A percentile compares a stretch with the other conserved stretches of the same genome.
Conservation (phyloP, 2,329 filamentous ascomycete species). For the Coniella vitis region DNA sequence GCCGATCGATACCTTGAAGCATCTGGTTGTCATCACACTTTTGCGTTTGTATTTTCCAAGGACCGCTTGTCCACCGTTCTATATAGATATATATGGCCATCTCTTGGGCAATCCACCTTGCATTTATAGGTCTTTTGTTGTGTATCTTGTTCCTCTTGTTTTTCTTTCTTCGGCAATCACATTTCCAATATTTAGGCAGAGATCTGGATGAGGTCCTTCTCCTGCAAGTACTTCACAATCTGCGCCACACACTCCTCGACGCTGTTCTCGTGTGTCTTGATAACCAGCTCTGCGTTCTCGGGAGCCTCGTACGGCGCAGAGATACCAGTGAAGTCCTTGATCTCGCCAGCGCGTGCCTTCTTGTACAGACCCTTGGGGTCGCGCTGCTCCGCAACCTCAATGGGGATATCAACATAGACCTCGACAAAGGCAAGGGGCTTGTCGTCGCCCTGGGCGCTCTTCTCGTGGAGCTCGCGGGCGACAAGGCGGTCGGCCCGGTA, state of each 20-base stretch:
- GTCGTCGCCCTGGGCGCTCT: conserved; percentile 47
- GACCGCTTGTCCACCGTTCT: conserved; percentile 4
- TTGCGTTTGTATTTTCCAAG: background rate
- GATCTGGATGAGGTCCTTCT: conserved; percentile 51
- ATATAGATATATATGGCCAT: conserved; percentile 1
- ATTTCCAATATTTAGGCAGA: conserved; percentile 2
- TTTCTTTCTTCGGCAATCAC: background rate
- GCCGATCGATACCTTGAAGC: conserved; percentile 7
- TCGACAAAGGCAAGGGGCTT: conserved; percentile 83
- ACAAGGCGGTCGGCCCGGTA: conserved; percentile 81
- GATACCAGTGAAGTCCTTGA: conserved; percentile 96
- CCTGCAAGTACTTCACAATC: conserved; percentile 73
- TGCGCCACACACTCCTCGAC: conserved; percentile 84
- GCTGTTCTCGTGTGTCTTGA: conserved; percentile 72
- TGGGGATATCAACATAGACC: conserved; percentile 84
- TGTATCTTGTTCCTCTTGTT: background rate
- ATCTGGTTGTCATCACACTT: background rate
- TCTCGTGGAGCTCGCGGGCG: conserved; percentile 72
- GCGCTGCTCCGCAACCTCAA: conserved; percentile 87
- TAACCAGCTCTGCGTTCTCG: conserved; percentile 75
- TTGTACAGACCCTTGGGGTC: conserved; percentile 98
- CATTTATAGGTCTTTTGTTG: no score
- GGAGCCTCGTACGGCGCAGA: conserved; percentile 93
- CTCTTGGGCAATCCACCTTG: background rate
- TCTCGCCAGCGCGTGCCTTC: conserved; percentile 87